Percentiles rank a stretch among this genome's conserved stretches.
These are phyloP conservation scores for Zygoascus bituminiphila DNA, from an alignment of 805 yeast genomes.

Conservation along the genomic window DNA sequence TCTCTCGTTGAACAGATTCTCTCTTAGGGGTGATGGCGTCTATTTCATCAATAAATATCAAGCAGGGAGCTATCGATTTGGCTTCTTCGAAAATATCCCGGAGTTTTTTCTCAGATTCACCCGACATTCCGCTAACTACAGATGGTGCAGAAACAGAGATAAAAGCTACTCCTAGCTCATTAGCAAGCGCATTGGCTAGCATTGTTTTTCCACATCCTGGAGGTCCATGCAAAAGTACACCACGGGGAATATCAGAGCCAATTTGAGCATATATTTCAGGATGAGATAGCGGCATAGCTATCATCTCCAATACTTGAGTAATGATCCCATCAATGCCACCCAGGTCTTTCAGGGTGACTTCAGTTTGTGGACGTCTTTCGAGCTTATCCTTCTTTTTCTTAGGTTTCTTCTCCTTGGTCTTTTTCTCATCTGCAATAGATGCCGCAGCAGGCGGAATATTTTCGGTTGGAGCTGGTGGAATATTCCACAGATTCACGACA, in stretches of 20 bases:
- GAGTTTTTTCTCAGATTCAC: constrained; percentile 90
- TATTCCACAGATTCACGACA: constrained; percentile 62
- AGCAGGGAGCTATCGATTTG: constrained; percentile 78
- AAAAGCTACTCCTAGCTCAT: constrained; percentile 89
- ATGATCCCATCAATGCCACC: constrained; percentile 90
- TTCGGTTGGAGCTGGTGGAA: constrained; percentile 15
- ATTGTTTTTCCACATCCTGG: constrained; percentile 93
- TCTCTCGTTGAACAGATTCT: constrained; percentile 96
- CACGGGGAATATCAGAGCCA: constrained; percentile 94
- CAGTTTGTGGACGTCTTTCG: constrained; percentile 48
- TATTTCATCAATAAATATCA: constrained; percentile 90
- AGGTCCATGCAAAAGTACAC: constrained; percentile 91
- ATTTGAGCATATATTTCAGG: constrained; percentile 84
- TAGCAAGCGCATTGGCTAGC: constrained; percentile 91
- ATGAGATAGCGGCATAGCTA: constrained; percentile 86
- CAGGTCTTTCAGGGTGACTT: constrained; percentile 55
- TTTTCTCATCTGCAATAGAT: constrained; percentile 27
- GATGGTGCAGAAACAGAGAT: constrained; percentile 89
- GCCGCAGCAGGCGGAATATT: constrained; percentile 3
- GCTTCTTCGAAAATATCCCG: constrained; percentile 94
- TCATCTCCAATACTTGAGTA: constrained; percentile 77
- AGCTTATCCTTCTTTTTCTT: constrained; percentile 47
- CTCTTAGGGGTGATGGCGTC: constrained; percentile 98
- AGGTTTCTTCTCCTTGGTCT: constrained; percentile 40
- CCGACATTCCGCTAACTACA: constrained; percentile 98